Evolutionary conservation across 768 basidiomycete species (phyloP).

Genomic region (Gloeophyllum trabeum): DNA sequence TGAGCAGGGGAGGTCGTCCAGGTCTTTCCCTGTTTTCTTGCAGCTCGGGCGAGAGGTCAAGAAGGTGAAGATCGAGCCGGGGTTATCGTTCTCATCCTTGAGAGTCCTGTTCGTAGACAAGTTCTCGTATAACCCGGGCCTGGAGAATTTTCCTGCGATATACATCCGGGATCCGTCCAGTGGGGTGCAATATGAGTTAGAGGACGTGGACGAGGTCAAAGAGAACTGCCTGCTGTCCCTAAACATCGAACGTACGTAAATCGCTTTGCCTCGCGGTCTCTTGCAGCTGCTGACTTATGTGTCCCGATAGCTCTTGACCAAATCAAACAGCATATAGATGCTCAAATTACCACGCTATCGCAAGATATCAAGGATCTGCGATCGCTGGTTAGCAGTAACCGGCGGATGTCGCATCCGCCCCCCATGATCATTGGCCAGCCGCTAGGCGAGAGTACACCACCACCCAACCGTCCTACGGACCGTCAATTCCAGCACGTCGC

Average conservation of each 20-base stretch:
- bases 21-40: conserved; percentile 64
- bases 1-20: no score
- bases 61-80: conserved; percentile 64
- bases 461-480: conserved; percentile 59
- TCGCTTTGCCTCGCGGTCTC: conserved; percentile 1
- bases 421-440: conserved; percentile 39
- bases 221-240: conserved; percentile 82
- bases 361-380: conserved; percentile 89
- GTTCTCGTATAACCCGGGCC: conserved; percentile 88
- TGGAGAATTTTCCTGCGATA: conserved; percentile 90
- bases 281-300: background rate
- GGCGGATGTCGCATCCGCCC: conserved; percentile 37
- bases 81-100: conserved; percentile 60
- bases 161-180: conserved; percentile 90
- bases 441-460: conserved; percentile 56
- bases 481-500: conserved; percentile 65
- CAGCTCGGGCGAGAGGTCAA: conserved; percentile 88
- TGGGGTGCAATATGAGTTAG: conserved; percentile 91
- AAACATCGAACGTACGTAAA: conserved; percentile 90
- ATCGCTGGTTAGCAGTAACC: conserved; percentile 41
- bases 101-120: conserved; percentile 88
- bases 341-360: conserved; percentile 74
- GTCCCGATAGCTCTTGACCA: conserved; percentile 75
- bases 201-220: conserved; percentile 87
- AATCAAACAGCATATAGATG: conserved; percentile 96